Base-by-base conservation (phyloP, 371 early-diverging fungal species). In the Homolaphlyctis polyrhiza region DNA sequence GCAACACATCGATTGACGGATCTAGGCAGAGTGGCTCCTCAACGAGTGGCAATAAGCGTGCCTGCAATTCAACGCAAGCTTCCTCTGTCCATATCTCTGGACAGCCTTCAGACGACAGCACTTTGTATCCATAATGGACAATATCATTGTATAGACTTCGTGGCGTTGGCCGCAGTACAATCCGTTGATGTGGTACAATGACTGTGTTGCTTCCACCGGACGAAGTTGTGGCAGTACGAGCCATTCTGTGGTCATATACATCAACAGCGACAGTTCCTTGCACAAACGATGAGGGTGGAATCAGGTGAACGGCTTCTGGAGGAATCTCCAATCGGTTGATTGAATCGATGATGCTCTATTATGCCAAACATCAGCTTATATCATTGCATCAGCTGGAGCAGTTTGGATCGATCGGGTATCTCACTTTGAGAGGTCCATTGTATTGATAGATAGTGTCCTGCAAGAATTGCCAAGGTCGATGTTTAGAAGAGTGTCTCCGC, bases 1-100 rank as follows among this genome's bases (percentile, higher is more conserved):
- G 35, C 11, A 45, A 63, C 16, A 75, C 68, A 2, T 21, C 32
- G 13, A 71, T 71, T 16, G 52, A 28, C 27, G 76, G 72, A 57
- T 78, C 75, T 21, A 78, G 68, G 61, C 59, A 59, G 1, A 74
- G 59, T 5, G 68, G 66, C 35, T 73, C 70, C 27, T 57, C 61
- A 18, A 43, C 21, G 47, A 29, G n/a, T 14, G 35, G 32, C 60
- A 70, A 58, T 14, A 62, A 33, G 39, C 63, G 63, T 16, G 70
- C 63, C 49, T 64, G 66, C 6, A 67, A 45, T 35, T 69, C 68
- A 34, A 64, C 30, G 11, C 60, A 51, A 16, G 45, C 58, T 16
- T 69, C 69, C 43, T 71, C 69, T 4, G 69, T 66, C 50, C 61
- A 45, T 21, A 39, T 39, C n/a, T n/a, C n/a, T n/a, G n/a, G n/a